phyloP scores from a whole-genome alignment of 2,329 filamentous ascomycete species.

The Kalaharituber pfeilii region DNA sequence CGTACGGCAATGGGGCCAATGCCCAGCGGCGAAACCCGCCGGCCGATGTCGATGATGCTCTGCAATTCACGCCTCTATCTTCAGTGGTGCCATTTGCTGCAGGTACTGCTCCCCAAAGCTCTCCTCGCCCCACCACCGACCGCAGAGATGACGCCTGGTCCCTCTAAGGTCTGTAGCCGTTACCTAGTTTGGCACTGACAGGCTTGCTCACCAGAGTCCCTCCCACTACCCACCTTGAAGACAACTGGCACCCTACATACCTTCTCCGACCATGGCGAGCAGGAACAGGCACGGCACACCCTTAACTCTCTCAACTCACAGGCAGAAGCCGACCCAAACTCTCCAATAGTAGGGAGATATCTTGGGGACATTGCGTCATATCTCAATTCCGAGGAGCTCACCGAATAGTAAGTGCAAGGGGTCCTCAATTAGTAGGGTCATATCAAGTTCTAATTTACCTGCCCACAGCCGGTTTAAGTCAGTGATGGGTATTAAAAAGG shows the following conservation, averaged over 20 bases:
- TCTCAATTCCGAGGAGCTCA: slow-evolving; percentile 51
- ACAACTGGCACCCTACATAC: slow-evolving; percentile 1
- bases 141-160: background rate
- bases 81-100: slow-evolving; percentile 64
- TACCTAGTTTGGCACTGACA: slow-evolving; percentile 3
- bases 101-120: slow-evolving; percentile 33
- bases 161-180: slow-evolving; percentile 21
- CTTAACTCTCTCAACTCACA: slow-evolving; percentile 56
- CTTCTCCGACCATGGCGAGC: background rate
- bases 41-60: slow-evolving; percentile 47
- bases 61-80: slow-evolving; percentile 68
- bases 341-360: slow-evolving; percentile 51
- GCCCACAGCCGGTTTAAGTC: slow-evolving; percentile 17
- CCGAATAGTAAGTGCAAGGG: slow-evolving; percentile 24
- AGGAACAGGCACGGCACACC: slow-evolving; percentile 27
- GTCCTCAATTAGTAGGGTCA: background rate
- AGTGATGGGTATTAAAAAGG: background rate
- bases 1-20: background rate
- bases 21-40: background rate
- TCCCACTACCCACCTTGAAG: slow-evolving; percentile 5
- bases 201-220: slow-evolving; percentile 13
- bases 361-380: slow-evolving; percentile 59
- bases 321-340: slow-evolving; percentile 41
- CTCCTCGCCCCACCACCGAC: too few species aligned
- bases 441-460: slow-evolving; percentile 7